Evolutionary conservation across 1,139 yeast species (phyloP), one percentile per base, ranked within the genome.

Genomic region (Protomyces macrosporus): DNA sequence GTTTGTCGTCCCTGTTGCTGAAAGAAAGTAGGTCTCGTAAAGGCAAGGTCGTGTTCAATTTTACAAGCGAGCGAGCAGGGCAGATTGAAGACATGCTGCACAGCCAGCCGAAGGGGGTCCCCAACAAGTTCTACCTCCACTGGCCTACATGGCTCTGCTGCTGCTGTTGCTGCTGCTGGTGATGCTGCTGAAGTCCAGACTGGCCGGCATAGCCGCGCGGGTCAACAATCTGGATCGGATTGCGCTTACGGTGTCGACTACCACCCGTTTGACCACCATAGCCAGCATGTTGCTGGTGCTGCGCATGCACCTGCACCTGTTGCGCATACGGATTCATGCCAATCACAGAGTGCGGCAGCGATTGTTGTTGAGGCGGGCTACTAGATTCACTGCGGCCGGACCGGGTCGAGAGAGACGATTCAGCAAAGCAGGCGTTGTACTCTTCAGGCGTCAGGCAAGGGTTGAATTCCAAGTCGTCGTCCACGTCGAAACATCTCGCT

Each of bases 401-500:
- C 9, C 62, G 51, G 12, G 62, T 40, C 6, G 62, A 58, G 6
- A 58, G 45, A 42, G 62, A 58, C 5, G 62, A 58, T 33, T 52
- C 62, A 6, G 62, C 62, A 14, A 51, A 52, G 36, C 56, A 55
- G 39, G 62, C 62, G 34, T 52, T 60, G 45, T 50, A 71, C 55
- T 73, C 75, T 39, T 74, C 75, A n/a, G 73, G 69, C 32, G 70
- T 73, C 59, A 68, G 45, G 66, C 75, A 70, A 16, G 90, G 90
- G 70, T 88, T 84, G 73, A 87, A 87, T 74, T 85, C 90, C 67
- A 82, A 72, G 73, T 87, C 91, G 68, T 87, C 88, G 72, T 84
- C 90, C 54, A 80, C 72, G 69, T 85, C 90, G 73, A 87, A 85
- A 42, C 88, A 85, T 68, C 87, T 81, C 70, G 84, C 83, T 53